phyloP scores from a whole-genome alignment of 179 eudicot genomes.

The Silene vulgaris region DNA sequence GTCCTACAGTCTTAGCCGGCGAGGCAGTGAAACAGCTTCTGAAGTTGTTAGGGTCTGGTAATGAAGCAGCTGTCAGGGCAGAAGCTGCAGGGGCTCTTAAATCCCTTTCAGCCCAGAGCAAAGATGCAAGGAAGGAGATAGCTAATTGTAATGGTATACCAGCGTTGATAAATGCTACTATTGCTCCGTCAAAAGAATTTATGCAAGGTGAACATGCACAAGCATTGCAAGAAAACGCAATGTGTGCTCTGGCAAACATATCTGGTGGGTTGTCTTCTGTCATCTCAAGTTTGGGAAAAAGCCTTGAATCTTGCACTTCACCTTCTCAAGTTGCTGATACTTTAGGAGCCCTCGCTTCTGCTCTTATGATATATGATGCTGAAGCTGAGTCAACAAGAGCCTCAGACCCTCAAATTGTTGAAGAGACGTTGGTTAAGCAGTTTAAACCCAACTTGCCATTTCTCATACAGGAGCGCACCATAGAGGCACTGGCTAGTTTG shows the following conservation, averaged over 20 bases:
- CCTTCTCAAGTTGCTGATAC: constrained; percentile 94
- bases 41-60: constrained; percentile 79
- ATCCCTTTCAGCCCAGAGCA: constrained; percentile 93
- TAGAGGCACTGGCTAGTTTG: constrained; percentile 96
- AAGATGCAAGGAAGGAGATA: constrained; percentile 83
- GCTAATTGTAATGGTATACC: constrained; percentile 83
- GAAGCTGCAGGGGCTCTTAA: constrained; percentile 94
- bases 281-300: constrained; percentile 91
- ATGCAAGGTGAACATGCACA: constrained; percentile 98
- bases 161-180: constrained; percentile 86
- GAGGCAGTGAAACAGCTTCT: constrained; percentile 83
- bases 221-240: constrained; percentile 96
- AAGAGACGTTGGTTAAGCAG: constrained; percentile 72
- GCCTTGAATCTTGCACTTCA: constrained; percentile 89
- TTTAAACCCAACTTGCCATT: constrained; percentile 72
- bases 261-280: constrained; percentile 97
- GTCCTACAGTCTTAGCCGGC: constrained; percentile 60
- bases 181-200: constrained; percentile 98
- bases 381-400: constrained; percentile 72
- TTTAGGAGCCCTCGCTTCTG: constrained; percentile 95
- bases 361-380: constrained; percentile 90
- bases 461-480: constrained; percentile 89
- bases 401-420: constrained; percentile 69
- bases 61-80: constrained; percentile 88
- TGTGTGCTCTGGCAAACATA: constrained; percentile 98